These are phyloP conservation scores for Sphaerulina vaccinii DNA, from an alignment of 2,329 filamentous ascomycete species.

Conservation along the genomic window DNA sequence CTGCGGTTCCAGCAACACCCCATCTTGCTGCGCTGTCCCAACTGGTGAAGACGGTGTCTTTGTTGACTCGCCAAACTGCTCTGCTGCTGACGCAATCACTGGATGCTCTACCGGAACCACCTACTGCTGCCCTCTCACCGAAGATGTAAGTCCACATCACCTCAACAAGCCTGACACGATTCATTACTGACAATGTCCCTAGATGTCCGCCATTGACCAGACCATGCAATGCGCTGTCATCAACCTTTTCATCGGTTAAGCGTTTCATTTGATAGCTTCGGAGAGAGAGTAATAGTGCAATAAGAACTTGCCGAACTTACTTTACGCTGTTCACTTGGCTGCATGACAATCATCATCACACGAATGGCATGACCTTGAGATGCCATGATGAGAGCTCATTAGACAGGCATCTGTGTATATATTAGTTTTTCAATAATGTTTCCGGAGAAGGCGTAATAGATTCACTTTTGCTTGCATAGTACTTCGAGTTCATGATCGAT, in stretches of 20 bases:
- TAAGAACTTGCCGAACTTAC: too few relatives aligned
- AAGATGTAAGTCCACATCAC: constrained; percentile 8
- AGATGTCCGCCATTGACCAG: constrained; percentile 8
- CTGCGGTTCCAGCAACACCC: constrained; percentile 8
- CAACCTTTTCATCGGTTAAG: constrained; percentile 2
- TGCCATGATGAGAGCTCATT: neutral
- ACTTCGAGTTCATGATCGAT: too few relatives aligned
- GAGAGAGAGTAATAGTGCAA: neutral
- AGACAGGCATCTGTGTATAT: neutral
- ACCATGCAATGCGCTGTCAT: constrained; percentile 7
- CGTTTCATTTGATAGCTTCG: neutral
- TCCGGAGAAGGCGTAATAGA: neutral
- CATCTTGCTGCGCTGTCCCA: constrained; percentile 22
- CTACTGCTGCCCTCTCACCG: constrained; percentile 24
- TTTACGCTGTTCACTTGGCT: neutral
- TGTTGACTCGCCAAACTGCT: constrained; percentile 19
- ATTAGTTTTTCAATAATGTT: neutral
- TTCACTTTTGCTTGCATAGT: neutral
- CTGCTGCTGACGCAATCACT: constrained; percentile 1
- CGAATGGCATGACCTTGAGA: neutral
- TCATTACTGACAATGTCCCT: neutral
- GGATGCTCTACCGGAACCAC: constrained; percentile 18
- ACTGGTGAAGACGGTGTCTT: neutral
- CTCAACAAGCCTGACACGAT: neutral
- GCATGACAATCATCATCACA: neutral